phyloP scores from a whole-genome alignment of 345 rosid species.

The Eucalyptus grandis region DNA sequence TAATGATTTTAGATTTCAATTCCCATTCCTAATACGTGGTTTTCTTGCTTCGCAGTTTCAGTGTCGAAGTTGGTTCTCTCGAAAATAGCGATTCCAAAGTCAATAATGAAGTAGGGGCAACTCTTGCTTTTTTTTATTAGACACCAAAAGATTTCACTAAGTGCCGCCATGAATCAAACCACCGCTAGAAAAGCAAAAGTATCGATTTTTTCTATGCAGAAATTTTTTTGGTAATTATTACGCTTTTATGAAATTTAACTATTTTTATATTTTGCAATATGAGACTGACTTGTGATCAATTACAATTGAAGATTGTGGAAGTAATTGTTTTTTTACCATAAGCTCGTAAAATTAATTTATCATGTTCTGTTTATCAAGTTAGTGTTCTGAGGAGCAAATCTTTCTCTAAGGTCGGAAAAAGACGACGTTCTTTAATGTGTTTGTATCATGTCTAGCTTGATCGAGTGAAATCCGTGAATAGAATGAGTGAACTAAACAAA shows the following conservation, averaged over 20 bases:
- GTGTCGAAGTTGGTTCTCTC: background rate
- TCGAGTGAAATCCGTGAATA: background rate
- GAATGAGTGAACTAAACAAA: too few species aligned
- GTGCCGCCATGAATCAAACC: background rate
- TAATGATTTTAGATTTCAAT: background rate
- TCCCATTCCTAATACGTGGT: background rate
- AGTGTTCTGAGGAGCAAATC: background rate
- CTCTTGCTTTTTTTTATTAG: background rate
- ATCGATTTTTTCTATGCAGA: background rate
- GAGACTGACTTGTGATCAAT: background rate
- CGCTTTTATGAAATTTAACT: background rate
- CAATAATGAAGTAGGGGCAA: background rate
- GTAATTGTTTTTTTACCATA: background rate
- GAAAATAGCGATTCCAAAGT: background rate
- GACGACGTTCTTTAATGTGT: background rate
- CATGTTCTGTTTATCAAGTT: background rate
- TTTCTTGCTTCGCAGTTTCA: background rate
- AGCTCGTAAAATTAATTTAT: background rate
- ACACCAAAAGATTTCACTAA: background rate
- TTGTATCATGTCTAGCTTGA: background rate
- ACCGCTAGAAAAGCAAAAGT: background rate
- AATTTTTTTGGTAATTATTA: background rate
- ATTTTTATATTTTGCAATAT: background rate
- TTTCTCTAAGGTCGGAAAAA: background rate
- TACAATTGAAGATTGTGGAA: background rate